Percentiles rank a stretch among this genome's conserved stretches.
These are phyloP conservation scores for Umbelopsis sp. DNA, from an alignment of 371 early-diverging fungal genomes.

Conservation along the genomic window DNA sequence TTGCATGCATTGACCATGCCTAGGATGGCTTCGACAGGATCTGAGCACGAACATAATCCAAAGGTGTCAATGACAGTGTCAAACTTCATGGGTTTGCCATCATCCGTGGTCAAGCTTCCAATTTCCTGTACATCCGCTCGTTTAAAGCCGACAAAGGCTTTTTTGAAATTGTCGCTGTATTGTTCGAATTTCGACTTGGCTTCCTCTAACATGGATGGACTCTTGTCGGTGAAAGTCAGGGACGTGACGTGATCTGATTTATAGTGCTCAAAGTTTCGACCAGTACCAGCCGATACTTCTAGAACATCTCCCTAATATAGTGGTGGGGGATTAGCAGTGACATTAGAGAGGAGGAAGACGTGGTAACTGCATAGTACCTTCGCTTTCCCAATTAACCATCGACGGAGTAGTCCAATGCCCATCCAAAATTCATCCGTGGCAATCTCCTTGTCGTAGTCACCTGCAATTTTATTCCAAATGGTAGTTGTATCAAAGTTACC, in stretches of 20 bases:
- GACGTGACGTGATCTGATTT: conserved; percentile 37
- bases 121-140: conserved; percentile 42
- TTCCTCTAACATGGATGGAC: conserved; percentile 60
- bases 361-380: conserved; percentile 25
- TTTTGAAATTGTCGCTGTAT: conserved; percentile 42
- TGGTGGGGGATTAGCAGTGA: too few relatives aligned
- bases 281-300: conserved; percentile 74
- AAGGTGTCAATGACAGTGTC: conserved; percentile 87
- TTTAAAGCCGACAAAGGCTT: conserved; percentile 34
- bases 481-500: conserved; percentile 43
- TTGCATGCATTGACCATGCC: conserved; percentile 68
- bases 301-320: conserved; percentile 56
- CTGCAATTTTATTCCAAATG: conserved; percentile 56
- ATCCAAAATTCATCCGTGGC: conserved; percentile 70
- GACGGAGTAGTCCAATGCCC: conserved; percentile 61
- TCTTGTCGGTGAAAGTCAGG: conserved; percentile 64
- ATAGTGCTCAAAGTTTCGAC: conserved; percentile 71
- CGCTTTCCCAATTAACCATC: conserved; percentile 56
- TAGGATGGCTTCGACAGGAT: conserved; percentile 68
- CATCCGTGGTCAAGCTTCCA: conserved; percentile 11
- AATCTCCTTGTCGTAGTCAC: conserved; percentile 64
- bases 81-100: conserved; percentile 26
- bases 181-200: conserved; percentile 51
- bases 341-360: too few relatives aligned
- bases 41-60: conserved; percentile 75